These are phyloP conservation scores for Cytospora schulzeri DNA, from an alignment of 2,329 filamentous ascomycete genomes.

Conservation along the genomic window DNA sequence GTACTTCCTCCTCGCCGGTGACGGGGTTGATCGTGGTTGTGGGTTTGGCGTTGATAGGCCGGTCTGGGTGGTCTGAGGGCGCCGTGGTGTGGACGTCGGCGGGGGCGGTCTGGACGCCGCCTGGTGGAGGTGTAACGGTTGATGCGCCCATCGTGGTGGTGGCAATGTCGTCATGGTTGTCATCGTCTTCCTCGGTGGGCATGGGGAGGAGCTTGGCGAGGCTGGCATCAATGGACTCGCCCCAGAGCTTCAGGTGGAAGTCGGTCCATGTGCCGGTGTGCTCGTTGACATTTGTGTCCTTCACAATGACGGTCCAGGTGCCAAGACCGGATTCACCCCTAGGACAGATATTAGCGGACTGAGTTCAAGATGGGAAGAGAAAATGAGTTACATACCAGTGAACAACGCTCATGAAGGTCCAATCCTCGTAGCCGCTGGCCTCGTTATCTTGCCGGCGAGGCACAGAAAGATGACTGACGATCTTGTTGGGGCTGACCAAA, in stretches of 20 bases:
- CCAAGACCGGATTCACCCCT: conserved; percentile 89
- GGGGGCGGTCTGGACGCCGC: conserved; percentile 47
- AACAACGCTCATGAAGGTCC: conserved; percentile 98
- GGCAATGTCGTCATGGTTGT: conserved; percentile 70
- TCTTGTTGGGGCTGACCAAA: conserved; percentile 77
- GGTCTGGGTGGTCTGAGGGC: conserved; percentile 66
- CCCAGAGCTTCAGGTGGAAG: conserved; percentile 94
- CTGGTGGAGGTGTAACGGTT: conserved; percentile 62
- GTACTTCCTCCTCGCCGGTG: conserved; percentile 30
- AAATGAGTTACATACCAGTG: conserved; percentile 70
- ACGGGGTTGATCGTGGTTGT: conserved; percentile 37
- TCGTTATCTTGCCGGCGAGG: conserved; percentile 70
- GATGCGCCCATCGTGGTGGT: conserved; percentile 64
- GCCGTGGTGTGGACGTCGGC: conserved; percentile 34
- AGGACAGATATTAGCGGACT: conserved; percentile 36
- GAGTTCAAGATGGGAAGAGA: background rate
- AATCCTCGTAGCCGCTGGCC: conserved; percentile 77
- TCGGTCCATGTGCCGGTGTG: conserved; percentile 79
- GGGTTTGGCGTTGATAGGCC: conserved; percentile 57
- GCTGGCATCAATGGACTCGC: conserved; percentile 76
- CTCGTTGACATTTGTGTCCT: conserved; percentile 79
- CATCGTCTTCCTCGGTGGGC: conserved; percentile 81
- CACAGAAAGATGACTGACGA: conserved; percentile 82
- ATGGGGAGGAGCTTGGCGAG: conserved; percentile 77
- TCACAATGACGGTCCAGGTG: conserved; percentile 88